Evolutionary conservation across 495 filamentous ascomycete species (phyloP).

Genomic region (Sphaerosporella brunnea): DNA sequence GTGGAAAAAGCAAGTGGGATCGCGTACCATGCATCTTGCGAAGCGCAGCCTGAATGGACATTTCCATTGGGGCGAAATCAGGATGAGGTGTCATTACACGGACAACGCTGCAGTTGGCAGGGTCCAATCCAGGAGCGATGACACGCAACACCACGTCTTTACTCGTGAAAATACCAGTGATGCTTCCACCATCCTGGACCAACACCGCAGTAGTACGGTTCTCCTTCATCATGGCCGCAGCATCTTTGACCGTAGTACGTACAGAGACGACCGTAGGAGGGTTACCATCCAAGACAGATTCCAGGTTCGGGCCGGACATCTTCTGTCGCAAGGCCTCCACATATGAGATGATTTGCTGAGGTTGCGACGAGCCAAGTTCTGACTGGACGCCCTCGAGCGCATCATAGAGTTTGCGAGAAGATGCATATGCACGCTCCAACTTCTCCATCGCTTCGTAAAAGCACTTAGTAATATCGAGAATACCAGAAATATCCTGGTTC

Average conservation of each 20-base stretch:
- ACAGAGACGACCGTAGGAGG: constrained; percentile 91
- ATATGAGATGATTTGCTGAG: constrained; percentile 96
- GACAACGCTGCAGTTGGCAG: constrained; percentile 86
- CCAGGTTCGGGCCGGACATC: constrained; percentile 95
- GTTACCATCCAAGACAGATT: constrained; percentile 79
- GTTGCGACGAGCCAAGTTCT: constrained; percentile 86
- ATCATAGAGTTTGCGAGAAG: constrained; percentile 89
- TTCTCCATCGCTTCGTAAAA: constrained; percentile 99
- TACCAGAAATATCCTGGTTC: constrained; percentile 96
- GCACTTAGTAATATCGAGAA: constrained; percentile 97
- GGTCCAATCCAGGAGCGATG: constrained; percentile 90
- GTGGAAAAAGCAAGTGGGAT: background rate
- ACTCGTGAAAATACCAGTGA: constrained; percentile 98
- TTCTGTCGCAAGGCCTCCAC: constrained; percentile 86
- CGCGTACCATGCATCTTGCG: constrained; percentile 93
- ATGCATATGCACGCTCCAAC: constrained; percentile 87
- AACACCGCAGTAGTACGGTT: constrained; percentile 92
- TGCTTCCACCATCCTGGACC: constrained; percentile 89
- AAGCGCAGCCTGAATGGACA: constrained; percentile 95
- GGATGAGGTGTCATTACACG: constrained; percentile 98
- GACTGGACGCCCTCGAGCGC: constrained; percentile 97
- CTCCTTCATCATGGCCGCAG: constrained; percentile 89
- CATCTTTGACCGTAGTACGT: constrained; percentile 87
- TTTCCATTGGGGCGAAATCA: constrained; percentile 94
- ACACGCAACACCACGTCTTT: constrained; percentile 97